phyloP scores from a whole-genome alignment of 371 early-diverging fungal species.

The Saksenaea vasiformis region DNA sequence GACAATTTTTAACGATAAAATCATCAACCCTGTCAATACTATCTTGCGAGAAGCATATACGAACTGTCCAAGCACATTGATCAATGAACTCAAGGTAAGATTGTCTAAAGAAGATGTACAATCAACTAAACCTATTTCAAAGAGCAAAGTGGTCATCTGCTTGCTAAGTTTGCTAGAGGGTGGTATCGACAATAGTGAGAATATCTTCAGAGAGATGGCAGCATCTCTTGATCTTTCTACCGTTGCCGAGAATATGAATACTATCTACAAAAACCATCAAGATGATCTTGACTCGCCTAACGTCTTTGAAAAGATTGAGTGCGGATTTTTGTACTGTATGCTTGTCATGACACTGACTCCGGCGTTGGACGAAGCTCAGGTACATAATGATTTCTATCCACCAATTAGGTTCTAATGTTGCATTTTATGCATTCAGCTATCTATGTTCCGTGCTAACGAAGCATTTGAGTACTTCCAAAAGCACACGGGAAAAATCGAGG shows the following conservation, averaged over 20 bases:
- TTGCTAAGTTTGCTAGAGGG: conserved; percentile 59
- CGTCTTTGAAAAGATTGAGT: conserved; percentile 33
- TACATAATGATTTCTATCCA: background rate
- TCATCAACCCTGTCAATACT: conserved; percentile 52
- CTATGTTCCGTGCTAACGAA: conserved; percentile 29
- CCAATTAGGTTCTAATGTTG: background rate
- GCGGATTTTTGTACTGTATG: conserved; percentile 46
- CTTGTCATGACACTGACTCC: conserved; percentile 42
- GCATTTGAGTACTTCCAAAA: conserved; percentile 48
- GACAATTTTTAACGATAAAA: conserved; percentile 54
- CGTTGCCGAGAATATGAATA: conserved; percentile 39
- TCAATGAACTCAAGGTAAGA: conserved; percentile 45
- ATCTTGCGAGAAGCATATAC: conserved; percentile 43
- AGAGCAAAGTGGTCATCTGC: conserved; percentile 49
- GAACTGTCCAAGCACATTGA: conserved; percentile 26
- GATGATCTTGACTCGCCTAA: conserved; percentile 21
- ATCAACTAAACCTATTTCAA: background rate
- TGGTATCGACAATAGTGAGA: conserved; percentile 49
- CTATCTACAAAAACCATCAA: conserved; percentile 23
- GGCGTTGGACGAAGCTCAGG: conserved; percentile 34
- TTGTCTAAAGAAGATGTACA: background rate
- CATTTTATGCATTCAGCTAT: conserved; percentile 5
- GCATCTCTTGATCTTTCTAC: conserved; percentile 39
- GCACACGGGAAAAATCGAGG: conserved; percentile 60
- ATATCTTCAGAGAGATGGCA: conserved; percentile 53